Evolutionary conservation across 257 asterid species (phyloP), one percentile per base, ranked within the genome.

Genomic region (Nicotiana paniculata): DNA sequence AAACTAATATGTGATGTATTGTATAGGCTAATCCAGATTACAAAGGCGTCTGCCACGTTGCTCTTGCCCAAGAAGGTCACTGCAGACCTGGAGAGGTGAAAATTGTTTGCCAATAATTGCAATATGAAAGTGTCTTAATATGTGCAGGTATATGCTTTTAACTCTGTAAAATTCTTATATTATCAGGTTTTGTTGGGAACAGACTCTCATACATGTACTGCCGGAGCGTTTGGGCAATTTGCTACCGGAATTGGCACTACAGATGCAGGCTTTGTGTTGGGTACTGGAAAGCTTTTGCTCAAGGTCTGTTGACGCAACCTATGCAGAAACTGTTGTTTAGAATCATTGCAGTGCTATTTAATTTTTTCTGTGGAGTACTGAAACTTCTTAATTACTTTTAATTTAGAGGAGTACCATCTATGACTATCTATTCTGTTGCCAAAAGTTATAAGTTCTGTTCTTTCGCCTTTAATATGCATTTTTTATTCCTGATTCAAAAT

Each of bases 21-120:
- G 85, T 87, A 53, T 92, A 95, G 98, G 97, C 96, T 58, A 96
- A 96, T 88, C 98, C 97, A 21, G 98, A 96, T 83, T 92, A 94
- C 83, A 96, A 94, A 96, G 99, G 99, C 78, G 99, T 96, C 43
- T 96, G 98, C 90, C 99, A 96, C 83, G 83, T 96, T 43, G 98
- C 98, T 80, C 97, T 96, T 84, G 98, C 99, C 35, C 98, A 96
- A 89, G 99, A 96, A 90, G 99, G 99, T 83, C 98, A 96, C 87
- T 94, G 98, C 91, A 86, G 98, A 83, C 98, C 98, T 39, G 98
- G 98, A 85, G 98, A 96, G 98, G 98, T 96, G 83, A 48, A 43
- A 43, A 43, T 43, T 43, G 51, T 8, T 43, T 43, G 51, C 51
- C 51, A 43, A 2, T 43, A 43, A 43, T 43, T 12, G 51, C 0